Evolutionary conservation across 805 yeast species (phyloP), one percentile per base, ranked within the genome.

Genomic region (Yarrowia deformans): DNA sequence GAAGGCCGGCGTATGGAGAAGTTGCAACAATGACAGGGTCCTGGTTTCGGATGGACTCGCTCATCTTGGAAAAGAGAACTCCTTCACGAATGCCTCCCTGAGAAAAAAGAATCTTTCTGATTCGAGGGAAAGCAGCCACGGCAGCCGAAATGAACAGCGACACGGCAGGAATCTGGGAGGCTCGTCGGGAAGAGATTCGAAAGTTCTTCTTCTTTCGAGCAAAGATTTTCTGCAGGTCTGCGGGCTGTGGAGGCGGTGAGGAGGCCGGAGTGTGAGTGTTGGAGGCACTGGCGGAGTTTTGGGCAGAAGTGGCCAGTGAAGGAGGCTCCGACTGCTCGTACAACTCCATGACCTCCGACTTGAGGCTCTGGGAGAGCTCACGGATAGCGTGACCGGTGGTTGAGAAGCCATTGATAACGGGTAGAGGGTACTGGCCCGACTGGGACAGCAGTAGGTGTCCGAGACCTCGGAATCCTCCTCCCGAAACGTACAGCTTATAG

Each of bases 71-170:
- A 75, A 86, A 90, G 45, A 90, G 74, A 1, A 88, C 87, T 70
- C 94, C 94, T 78, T 90, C 94, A 72, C 94, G 81, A 29, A 89
- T 88, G 70, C 93, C 93, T 72, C 92, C 93, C 76, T 89, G 92
- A 69, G 88, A 84, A 76, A 90, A 90, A 72, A 88, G 86, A 35
- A 90, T 83, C 1, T 88, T 84, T 72, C 85, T 85, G 50, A 89
- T 81, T 43, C 79, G 80, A 18, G 92, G 91, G 43, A 88, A 77
- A 0, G 87, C 83, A 70, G 85, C 87, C 73, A 87, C 83, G 0
- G 89, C 87, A 0, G 90, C 90, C 42, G 87, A 82, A 70, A 88
- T 80, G 16, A 89, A 76, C 18, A 88, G 74, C 0, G 90, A 88
- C 48, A 88, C 89, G 0, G 91, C 90, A 7, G 93, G 93, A 37